Percentiles rank a stretch among this genome's conserved stretches.
These are phyloP conservation scores for Apiospora arundinis DNA, from an alignment of 2,329 filamentous ascomycete genomes.

Conservation along the genomic window DNA sequence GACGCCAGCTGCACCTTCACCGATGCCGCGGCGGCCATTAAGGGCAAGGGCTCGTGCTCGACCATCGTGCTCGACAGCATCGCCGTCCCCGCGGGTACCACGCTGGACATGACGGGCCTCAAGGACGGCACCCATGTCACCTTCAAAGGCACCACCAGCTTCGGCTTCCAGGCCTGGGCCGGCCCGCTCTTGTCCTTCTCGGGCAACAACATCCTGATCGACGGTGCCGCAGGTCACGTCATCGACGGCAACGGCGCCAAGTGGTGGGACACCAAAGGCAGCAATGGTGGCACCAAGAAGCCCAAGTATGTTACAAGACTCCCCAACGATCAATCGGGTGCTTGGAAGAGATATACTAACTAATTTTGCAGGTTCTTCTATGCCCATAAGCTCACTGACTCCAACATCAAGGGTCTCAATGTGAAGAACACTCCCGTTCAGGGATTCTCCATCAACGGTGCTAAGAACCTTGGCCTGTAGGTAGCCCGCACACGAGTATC, in stretches of 20 bases:
- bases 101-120: slow-evolving; percentile 63
- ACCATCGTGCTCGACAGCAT: slow-evolving; percentile 60
- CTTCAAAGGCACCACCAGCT: slow-evolving; percentile 66
- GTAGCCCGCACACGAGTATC: background rate
- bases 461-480: slow-evolving; percentile 49
- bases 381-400: slow-evolving; percentile 56
- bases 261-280: slow-evolving; percentile 68
- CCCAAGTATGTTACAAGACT: slow-evolving; percentile 41
- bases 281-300: slow-evolving; percentile 67
- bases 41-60: slow-evolving; percentile 57
- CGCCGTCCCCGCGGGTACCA: slow-evolving; percentile 62
- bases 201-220: slow-evolving; percentile 61
- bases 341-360: background rate
- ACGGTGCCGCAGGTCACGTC: slow-evolving; percentile 55
- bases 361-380: slow-evolving; percentile 63
- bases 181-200: slow-evolving; percentile 69
- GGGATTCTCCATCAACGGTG: slow-evolving; percentile 52
- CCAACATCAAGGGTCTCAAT: slow-evolving; percentile 55
- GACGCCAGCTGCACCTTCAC: slow-evolving; percentile 58
- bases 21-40: slow-evolving; percentile 52
- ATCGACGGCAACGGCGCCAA: slow-evolving; percentile 62
- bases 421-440: slow-evolving; percentile 63
- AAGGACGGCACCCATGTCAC: slow-evolving; percentile 53
- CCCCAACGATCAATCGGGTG: no score
- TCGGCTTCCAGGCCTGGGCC: slow-evolving; percentile 69